A percentile compares a stretch with the other conserved stretches of the same genome.
phyloP scores from a whole-genome alignment of 1,284 basidiomycete species.

The Sporisorium sorghi region DNA sequence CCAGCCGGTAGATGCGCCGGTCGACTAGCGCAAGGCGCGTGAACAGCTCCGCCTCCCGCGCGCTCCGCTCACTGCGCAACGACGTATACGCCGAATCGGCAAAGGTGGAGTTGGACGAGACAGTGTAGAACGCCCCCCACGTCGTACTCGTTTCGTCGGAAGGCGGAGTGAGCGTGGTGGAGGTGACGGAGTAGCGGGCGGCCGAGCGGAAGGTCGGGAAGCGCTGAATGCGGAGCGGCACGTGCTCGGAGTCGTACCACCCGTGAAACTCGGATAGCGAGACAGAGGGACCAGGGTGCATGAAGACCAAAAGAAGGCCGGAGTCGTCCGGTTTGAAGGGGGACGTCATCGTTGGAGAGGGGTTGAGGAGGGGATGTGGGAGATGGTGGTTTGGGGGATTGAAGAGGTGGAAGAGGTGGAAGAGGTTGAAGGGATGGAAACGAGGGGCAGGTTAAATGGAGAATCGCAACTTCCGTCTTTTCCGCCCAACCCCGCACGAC shows the following conservation, averaged over 20 bases:
- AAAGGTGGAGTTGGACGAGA: slow-evolving; percentile 65
- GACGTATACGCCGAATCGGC: slow-evolving; percentile 64
- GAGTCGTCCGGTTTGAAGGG: slow-evolving; percentile 38
- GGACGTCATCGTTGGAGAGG: neutral
- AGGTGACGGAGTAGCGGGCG: slow-evolving; percentile 23
- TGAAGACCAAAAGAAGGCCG: slow-evolving; percentile 65
- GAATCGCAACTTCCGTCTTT: slow-evolving; percentile 3
- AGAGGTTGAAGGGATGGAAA: neutral
- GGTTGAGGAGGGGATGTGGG: neutral
- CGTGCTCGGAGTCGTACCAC: slow-evolving; percentile 71
- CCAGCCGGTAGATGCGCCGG: slow-evolving; percentile 65
- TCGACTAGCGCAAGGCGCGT: slow-evolving; percentile 67
- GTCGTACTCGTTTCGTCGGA: neutral
- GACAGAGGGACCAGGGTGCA: slow-evolving; percentile 60
- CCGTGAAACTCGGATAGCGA: slow-evolving; percentile 66
- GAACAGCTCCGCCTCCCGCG: slow-evolving; percentile 69
- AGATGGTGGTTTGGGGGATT: neutral
- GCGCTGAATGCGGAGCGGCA: slow-evolving; percentile 65
- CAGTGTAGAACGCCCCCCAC: slow-evolving; percentile 69
- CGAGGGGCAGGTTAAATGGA: neutral
- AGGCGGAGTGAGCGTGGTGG: slow-evolving; percentile 20
- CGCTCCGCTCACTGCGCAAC: slow-evolving; percentile 65
- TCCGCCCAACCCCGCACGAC: neutral
- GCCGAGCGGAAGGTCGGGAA: slow-evolving; percentile 37
- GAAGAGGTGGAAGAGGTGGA: neutral